Evolutionary conservation across 768 basidiomycete genomes (phyloP), one percentile per base, ranked within the genome.

Genomic region (Trametes villosa): DNA sequence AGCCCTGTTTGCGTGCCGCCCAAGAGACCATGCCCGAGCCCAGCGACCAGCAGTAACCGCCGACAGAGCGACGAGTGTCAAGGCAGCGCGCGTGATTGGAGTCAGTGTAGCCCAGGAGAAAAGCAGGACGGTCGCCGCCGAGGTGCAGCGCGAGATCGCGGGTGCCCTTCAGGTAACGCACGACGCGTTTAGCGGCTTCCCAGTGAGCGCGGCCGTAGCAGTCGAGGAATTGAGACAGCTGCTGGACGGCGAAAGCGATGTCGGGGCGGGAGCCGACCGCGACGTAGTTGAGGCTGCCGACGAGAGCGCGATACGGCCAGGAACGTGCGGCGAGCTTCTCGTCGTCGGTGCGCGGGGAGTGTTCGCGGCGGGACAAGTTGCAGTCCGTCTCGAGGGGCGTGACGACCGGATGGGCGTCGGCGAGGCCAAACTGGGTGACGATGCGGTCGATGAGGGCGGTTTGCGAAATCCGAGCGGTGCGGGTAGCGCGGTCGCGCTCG

Each of bases 201-300:
- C 68, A 69, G 53, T 72, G 71, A 2, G 29, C 36, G 13, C 12
- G 38, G 0, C 50, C 60, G 20, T 60, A 62, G 52, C 63, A 62
- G n/a, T 33, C 18, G 0, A 40, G 24, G 57, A 66, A 70, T 26
- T 62, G 66, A 9, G 64, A 47, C 2, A 70, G 63, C 9, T 50
- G 44, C 29, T 55, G 51, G 7, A 67, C 66, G 22, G 61, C 63
- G 31, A 72, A 66, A 26, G 62, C 38, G 33, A 65, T 62, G 30
- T 66, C 46, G 15, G 53, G 61, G 13, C 59, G 58, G 0, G 67
- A 58, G 6, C 50, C 64, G 22, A 68, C 55, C 6, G 67, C 63
- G 20, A 73, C 48, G 62, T 76, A 72, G 38, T 70, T 68, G 9
- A 73, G 67, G 8, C 54, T 44, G 15, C 72, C 64, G 9, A 75